Conservation (phyloP, 768 basidiomycete species). For the Termitomyces titanicus region DNA sequence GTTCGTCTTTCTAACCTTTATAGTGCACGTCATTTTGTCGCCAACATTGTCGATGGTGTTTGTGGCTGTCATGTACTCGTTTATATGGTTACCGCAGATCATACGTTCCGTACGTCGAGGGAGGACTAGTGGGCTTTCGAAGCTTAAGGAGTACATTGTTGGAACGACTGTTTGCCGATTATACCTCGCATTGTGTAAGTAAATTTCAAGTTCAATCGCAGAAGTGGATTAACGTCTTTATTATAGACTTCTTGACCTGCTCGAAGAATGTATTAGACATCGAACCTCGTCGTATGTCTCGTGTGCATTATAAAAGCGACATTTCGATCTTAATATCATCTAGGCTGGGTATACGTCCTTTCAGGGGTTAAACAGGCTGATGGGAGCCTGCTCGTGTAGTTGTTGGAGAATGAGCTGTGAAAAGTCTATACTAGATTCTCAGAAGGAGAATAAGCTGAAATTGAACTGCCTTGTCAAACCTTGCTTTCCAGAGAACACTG, state of each 20-base stretch:
- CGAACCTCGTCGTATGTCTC: conserved; percentile 60
- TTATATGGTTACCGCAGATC: conserved; percentile 87
- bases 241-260: conserved; percentile 76
- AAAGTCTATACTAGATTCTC: conserved; percentile 57
- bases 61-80: conserved; percentile 66
- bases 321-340: background rate
- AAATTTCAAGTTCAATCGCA: too few species aligned
- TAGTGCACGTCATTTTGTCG: conserved; percentile 72
- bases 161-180: conserved; percentile 74
- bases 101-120: conserved; percentile 70
- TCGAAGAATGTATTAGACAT: conserved; percentile 86
- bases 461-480: conserved; percentile 36
- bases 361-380: conserved; percentile 45
- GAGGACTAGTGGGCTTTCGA: conserved; percentile 62
- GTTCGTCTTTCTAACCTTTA: conserved; percentile 64
- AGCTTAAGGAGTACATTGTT: conserved; percentile 70
- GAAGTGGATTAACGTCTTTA: background rate
- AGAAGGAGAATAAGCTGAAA: background rate
- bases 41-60: conserved; percentile 64
- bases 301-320: conserved; percentile 31
- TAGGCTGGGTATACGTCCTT: conserved; percentile 57
- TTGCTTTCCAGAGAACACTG: conserved; percentile 82
- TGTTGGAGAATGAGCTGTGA: conserved; percentile 59
- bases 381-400: conserved; percentile 33
- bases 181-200: conserved; percentile 72